Conservation (phyloP, 163 green algal species). For the Prototheca wickerhamii region DNA sequence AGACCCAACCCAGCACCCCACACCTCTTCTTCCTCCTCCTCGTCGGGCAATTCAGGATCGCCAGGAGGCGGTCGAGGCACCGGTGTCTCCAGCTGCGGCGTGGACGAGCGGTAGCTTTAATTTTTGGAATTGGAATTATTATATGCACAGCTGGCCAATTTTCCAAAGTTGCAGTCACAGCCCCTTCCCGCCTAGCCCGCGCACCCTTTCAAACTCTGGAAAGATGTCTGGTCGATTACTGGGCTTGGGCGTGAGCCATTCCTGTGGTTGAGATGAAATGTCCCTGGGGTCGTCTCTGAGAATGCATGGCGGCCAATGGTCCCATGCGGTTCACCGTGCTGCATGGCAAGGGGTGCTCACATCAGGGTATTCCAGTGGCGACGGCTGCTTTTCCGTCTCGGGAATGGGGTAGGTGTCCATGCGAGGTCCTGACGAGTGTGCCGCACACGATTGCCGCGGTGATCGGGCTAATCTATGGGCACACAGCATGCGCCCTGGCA, state of each 20-base stretch:
- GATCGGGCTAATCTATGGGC: too few species aligned
- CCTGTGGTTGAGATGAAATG: too few species aligned
- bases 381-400: conserved; percentile 64
- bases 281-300: too few species aligned
- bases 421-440: too few species aligned
- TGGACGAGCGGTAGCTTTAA: neutral
- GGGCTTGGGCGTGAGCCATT: conserved; percentile 87
- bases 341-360: conserved; percentile 9
- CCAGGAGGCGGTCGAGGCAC: conserved; percentile 75
- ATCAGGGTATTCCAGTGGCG: conserved; percentile 60
- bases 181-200: neutral
- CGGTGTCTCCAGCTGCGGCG: conserved; percentile 42
- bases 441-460: too few species aligned
- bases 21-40: conserved; percentile 57
- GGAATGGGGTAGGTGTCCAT: conserved; percentile 48
- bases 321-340: too few species aligned
- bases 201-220: conserved; percentile 85
- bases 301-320: too few species aligned
- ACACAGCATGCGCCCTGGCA: too few species aligned
- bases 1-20: neutral
- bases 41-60: conserved; percentile 60
- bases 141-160: too few species aligned
- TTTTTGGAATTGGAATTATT: neutral
- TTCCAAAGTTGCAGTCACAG: neutral
- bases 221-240: conserved; percentile 84